Evolutionary conservation across 2,329 filamentous ascomycete genomes (phyloP), one percentile per base, ranked within the genome.

Genomic region (Calonectria crousiana): DNA sequence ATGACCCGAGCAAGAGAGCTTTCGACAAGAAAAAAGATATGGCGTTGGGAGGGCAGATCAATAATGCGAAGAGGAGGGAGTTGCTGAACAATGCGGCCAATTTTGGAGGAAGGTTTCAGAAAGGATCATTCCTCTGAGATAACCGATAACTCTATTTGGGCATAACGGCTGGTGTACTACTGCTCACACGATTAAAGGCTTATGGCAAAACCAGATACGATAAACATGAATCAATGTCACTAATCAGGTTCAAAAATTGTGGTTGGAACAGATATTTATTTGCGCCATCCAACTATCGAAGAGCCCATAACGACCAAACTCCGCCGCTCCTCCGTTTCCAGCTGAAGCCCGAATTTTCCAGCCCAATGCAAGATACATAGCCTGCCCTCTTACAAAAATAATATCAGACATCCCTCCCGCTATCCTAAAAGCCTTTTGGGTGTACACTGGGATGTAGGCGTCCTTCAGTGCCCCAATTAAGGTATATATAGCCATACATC

Each of bases 11-110:
- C 84, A 93, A 94, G 84, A 89, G 96, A 74, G 93, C 92, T 0
- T 98, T 98, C 85, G 95, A 98, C 85, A 90, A 92, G 76, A 95
- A 98, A 84, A 98, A 98, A 87, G 97, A 98, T 84, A 98, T 98
- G 92, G 93, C 92, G 49, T 86, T 95, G 3, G 93, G 93, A 11
- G 91, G 92, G 23, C 92, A 91, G 80, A 92, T 98, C 68, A 93
- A 92, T 32, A 88, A 92, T 77, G 89, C 92, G 44, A 93, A 98
- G 86, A 91, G 93, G 78, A 91, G 91, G 79, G 94, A 98, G 78
- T 87, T 98, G 87, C 84, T 98, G 74, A 93, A 91, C 77, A 93
- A 94, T 82, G 94, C 95, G 6, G 91, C 92, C 20, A 93, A 95
- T 80, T 98, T 98, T 85, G 93, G 94, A 4, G 93, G 93, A 0